Evolutionary conservation across 495 filamentous ascomycete genomes (phyloP).

Genomic region (Durotheca rogersii): DNA sequence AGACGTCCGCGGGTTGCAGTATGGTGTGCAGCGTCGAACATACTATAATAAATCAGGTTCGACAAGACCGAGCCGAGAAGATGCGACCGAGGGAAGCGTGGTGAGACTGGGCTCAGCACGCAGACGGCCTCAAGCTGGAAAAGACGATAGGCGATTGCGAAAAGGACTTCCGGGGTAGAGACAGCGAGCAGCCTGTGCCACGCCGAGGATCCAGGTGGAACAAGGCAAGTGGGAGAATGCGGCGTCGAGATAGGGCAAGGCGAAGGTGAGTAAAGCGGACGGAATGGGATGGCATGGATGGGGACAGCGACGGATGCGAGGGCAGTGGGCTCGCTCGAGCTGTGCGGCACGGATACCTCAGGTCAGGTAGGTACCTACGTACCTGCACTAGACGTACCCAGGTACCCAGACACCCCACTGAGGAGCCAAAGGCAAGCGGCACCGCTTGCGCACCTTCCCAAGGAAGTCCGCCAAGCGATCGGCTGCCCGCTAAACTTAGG

Average conservation of each 20-base stretch:
- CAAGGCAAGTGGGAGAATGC: conserved; percentile 10
- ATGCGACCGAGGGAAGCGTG: conserved; percentile 11
- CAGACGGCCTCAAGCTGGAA: too few relatives aligned
- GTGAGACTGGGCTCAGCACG: conserved; percentile 7
- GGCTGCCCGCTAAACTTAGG: conserved; percentile 16
- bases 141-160: too few relatives aligned
- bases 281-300: conserved; percentile 3
- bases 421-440: conserved; percentile 25
- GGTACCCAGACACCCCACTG: too few relatives aligned
- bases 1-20: too few relatives aligned
- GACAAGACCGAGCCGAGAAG: conserved; percentile 8
- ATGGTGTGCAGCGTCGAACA: too few relatives aligned
- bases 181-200: neutral
- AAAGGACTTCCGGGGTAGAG: too few relatives aligned
- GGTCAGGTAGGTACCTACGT: neutral
- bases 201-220: conserved; percentile 8
- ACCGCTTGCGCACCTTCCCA: conserved; percentile 26
- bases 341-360: neutral
- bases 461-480: conserved; percentile 18
- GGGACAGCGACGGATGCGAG: too few relatives aligned
- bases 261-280: conserved; percentile 19
- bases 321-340: too few relatives aligned
- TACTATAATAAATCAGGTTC: conserved; percentile 15
- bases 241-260: conserved; percentile 18
- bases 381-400: too few relatives aligned